Conservation (phyloP, 108 stramenopile genomes). For the Nitzschia sp. region DNA sequence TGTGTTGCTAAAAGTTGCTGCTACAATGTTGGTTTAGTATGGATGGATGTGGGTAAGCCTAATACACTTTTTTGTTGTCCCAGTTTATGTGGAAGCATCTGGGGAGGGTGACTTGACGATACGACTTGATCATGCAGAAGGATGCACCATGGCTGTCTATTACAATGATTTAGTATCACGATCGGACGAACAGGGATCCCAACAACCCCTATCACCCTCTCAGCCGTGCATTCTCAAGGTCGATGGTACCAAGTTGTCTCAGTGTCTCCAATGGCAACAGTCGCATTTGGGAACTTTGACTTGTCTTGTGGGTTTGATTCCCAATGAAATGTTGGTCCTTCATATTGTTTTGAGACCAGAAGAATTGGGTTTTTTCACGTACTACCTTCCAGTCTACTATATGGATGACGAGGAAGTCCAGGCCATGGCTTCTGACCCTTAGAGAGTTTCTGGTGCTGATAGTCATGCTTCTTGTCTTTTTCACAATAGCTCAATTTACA, state of each 20-base stretch:
- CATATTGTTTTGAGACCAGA: constrained; percentile 72
- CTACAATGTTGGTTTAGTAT: neutral
- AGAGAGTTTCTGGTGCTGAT: neutral
- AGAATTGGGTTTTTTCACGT: constrained; percentile 75
- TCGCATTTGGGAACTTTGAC: constrained; percentile 48
- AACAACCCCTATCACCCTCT: constrained; percentile 12
- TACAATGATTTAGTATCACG: constrained; percentile 29
- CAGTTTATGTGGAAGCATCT: constrained; percentile 34
- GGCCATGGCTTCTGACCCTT: neutral
- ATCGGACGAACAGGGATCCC: constrained; percentile 26
- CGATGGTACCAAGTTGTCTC: constrained; percentile 70
- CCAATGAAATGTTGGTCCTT: constrained; percentile 82
- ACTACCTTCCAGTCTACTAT: constrained; percentile 73
- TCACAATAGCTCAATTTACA: constrained; percentile 1
- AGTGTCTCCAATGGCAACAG: constrained; percentile 82
- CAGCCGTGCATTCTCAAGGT: constrained; percentile 69
- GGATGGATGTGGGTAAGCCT: neutral
- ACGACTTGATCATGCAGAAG: constrained; percentile 28
- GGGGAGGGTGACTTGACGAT: constrained; percentile 40
- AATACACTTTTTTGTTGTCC: neutral
- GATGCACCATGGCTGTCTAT: constrained; percentile 31
- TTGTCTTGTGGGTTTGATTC: constrained; percentile 74
- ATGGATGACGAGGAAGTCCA: constrained; percentile 29
- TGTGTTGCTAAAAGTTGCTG: neutral
- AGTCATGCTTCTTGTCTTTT: neutral